These are phyloP conservation scores for Claviceps arundinis DNA, from an alignment of 2,329 filamentous ascomycete species.

Conservation along the genomic window DNA sequence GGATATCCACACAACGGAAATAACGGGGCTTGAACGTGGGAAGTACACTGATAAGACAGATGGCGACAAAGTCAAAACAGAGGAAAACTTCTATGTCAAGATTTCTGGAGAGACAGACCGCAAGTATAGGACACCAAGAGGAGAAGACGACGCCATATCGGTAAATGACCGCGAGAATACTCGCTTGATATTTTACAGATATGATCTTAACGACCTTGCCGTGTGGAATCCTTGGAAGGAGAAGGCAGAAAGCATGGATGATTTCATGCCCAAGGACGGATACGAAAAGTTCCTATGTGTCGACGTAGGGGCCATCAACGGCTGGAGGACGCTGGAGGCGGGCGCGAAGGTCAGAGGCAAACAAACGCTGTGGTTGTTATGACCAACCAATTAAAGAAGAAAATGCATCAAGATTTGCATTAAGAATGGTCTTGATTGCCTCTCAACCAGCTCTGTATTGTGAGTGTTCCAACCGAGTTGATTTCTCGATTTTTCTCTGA, in stretches of 20 bases:
- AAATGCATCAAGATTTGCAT: no score
- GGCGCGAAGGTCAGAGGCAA: conserved; percentile 28
- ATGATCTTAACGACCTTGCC: conserved; percentile 77
- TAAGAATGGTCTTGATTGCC: no score
- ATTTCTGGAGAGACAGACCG: conserved; percentile 77
- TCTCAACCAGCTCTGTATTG: no score
- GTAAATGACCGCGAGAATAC: conserved; percentile 43
- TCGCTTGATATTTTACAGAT: conserved; percentile 54
- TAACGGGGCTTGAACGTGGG: conserved; percentile 65
- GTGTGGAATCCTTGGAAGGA: conserved; percentile 96
- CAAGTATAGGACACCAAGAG: conserved; percentile 42
- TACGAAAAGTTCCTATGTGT: conserved; percentile 92
- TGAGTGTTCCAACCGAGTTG: no score
- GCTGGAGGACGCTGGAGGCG: conserved; percentile 74
- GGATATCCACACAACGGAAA: conserved; percentile 63
- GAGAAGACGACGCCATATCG: conserved; percentile 32
- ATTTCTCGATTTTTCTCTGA: no score
- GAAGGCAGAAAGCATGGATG: conserved; percentile 67
- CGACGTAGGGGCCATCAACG: conserved; percentile 73
- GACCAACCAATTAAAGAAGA: no score
- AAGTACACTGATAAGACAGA: conserved; percentile 78
- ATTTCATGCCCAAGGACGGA: conserved; percentile 80
- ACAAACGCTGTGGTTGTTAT: no score
- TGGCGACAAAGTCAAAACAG: conserved; percentile 48
- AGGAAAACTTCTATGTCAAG: conserved; percentile 46